A percentile compares a stretch with the other conserved stretches of the same genome.
Evolutionary conservation across 1,139 yeast species (phyloP).

Genomic region (Pichia sp.): DNA sequence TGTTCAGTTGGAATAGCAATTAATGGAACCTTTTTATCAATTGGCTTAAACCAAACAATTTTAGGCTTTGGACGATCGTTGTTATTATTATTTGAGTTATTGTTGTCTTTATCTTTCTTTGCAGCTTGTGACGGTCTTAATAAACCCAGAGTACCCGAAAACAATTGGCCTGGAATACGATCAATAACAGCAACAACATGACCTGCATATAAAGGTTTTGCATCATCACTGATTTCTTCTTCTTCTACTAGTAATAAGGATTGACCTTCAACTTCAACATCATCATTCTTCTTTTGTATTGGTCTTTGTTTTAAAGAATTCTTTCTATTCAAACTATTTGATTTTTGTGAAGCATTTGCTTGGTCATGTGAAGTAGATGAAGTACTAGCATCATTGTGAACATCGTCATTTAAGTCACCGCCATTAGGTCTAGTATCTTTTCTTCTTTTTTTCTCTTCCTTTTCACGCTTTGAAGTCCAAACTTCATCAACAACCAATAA

Average conservation of each 20-base stretch:
- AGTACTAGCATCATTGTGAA: slow-evolving; percentile 65
- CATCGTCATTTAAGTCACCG: slow-evolving; percentile 51
- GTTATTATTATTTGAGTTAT: slow-evolving; percentile 28
- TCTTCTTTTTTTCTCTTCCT: slow-evolving; percentile 93
- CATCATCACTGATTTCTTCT: slow-evolving; percentile 89
- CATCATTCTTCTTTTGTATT: slow-evolving; percentile 96
- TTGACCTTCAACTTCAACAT: slow-evolving; percentile 97
- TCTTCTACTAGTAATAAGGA: slow-evolving; percentile 85
- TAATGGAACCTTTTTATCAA: slow-evolving; percentile 93
- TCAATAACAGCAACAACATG: slow-evolving; percentile 97
- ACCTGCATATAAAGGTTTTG: slow-evolving; percentile 93
- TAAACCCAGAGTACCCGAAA: slow-evolving; percentile 87
- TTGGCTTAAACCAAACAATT: slow-evolving; percentile 98
- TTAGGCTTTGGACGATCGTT: slow-evolving; percentile 54
- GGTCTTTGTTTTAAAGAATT: slow-evolving; percentile 95
- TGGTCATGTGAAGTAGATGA: slow-evolving; percentile 17
- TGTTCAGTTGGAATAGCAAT: slow-evolving; percentile 98
- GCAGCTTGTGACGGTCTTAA: slow-evolving; percentile 96
- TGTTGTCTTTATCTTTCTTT: slow-evolving; percentile 57
- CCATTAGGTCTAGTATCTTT: slow-evolving; percentile 47
- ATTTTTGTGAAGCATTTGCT: slow-evolving; percentile 15
- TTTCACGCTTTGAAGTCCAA: slow-evolving; percentile 93
- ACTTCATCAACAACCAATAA: slow-evolving; percentile 92
- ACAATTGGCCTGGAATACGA: slow-evolving; percentile 93
- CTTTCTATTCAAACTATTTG: slow-evolving; percentile 53